Percentiles rank a stretch among this genome's conserved stretches.
phyloP scores from a whole-genome alignment of 192 early-diverging fungal species.

The Powellomyces hirtus region DNA sequence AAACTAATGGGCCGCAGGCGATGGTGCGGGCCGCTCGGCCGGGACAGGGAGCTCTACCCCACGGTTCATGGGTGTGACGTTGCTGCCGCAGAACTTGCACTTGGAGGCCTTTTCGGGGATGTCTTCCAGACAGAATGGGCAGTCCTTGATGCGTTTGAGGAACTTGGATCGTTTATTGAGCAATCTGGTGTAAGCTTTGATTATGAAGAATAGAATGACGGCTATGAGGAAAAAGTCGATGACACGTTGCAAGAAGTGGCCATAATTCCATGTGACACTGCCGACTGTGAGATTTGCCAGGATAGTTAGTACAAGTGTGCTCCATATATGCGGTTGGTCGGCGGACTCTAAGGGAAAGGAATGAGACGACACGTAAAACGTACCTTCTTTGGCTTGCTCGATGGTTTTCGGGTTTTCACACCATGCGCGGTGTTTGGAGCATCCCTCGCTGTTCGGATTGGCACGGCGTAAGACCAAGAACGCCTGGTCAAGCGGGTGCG shows the following conservation, averaged over 20 bases:
- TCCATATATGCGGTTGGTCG: too few species aligned
- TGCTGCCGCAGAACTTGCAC: constrained; percentile 32
- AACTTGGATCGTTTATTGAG: constrained; percentile 18
- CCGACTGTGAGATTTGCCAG: constrained; percentile 14
- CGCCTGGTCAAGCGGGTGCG: constrained; percentile 40
- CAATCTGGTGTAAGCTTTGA: constrained; percentile 40
- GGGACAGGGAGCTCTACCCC: constrained; percentile 4
- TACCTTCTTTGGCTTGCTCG: constrained; percentile 20
- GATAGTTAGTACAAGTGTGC: too few species aligned
- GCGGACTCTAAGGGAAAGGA: too few species aligned
- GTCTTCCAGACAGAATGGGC: constrained; percentile 31
- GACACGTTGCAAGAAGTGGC: constrained; percentile 54
- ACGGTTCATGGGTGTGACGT: not conserved
- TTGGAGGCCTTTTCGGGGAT: constrained; percentile 34
- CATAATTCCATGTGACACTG: constrained; percentile 36
- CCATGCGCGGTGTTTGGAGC: not conserved
- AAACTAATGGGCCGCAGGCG: too few species aligned
- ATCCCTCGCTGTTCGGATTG: not conserved
- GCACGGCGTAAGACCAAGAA: constrained; percentile 28
- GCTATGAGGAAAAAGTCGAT: constrained; percentile 66
- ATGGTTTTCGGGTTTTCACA: constrained; percentile 15
- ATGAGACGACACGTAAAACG: too few species aligned
- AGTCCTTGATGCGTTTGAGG: constrained; percentile 13
- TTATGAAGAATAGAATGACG: constrained; percentile 54
- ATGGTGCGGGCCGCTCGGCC: too few species aligned